Conservation (phyloP, 331 rosid species). For the Malus hybrid region DNA sequence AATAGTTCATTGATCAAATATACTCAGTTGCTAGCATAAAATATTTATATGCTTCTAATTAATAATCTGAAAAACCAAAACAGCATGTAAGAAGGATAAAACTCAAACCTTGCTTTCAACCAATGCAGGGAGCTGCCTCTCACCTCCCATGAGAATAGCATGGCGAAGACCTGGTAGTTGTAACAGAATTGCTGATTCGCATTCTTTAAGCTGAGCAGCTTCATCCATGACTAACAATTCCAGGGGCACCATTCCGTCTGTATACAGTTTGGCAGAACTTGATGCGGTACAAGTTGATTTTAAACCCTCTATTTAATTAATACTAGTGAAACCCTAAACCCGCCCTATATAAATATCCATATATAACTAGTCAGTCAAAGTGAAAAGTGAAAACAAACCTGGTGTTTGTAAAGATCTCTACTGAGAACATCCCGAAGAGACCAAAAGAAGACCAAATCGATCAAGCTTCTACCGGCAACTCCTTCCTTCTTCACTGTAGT, state of each 20-base stretch:
- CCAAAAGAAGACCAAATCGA: conserved; percentile 44
- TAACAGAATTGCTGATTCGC: conserved; percentile 44
- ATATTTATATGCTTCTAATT: conserved; percentile 6
- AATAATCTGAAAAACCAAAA: not conserved
- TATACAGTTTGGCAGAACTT: conserved; percentile 27
- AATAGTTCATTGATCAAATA: not conserved
- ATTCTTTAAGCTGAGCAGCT: conserved; percentile 51
- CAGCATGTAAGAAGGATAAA: not conserved
- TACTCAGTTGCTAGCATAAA: not conserved
- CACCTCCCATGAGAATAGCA: conserved; percentile 42
- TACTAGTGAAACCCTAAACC: too few relatives aligned
- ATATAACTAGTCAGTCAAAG: too few relatives aligned
- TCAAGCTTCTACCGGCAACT: conserved; percentile 11
- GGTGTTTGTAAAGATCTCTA: not conserved
- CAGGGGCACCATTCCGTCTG: not conserved
- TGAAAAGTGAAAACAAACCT: too few relatives aligned
- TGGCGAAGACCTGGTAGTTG: conserved; percentile 28
- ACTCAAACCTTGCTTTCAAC: conserved; percentile 41
- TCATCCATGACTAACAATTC: conserved; percentile 11
- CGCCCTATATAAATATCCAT: too few relatives aligned
- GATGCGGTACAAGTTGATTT: conserved; percentile 28
- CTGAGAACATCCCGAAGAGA: conserved; percentile 31
- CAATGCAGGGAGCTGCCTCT: conserved; percentile 49
- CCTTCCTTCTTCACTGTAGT: not conserved
- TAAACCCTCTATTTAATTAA: too few relatives aligned